A percentile compares a stretch with the other conserved stretches of the same genome.
Evolutionary conservation across 2,329 filamentous ascomycete species (phyloP).

Genomic region (Helotiales sp.): DNA sequence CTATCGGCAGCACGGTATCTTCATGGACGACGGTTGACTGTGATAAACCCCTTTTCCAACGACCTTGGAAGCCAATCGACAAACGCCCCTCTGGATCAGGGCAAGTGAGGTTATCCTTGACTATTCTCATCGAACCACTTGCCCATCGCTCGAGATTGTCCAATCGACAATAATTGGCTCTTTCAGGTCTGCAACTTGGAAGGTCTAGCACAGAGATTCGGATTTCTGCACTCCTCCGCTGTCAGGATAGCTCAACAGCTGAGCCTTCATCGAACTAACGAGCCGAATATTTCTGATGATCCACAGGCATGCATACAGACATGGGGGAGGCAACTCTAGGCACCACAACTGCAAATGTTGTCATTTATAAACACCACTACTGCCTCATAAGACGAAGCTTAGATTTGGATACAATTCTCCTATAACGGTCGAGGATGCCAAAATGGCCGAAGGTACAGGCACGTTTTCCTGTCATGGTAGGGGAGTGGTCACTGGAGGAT

Average conservation of each 20-base stretch:
- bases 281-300: conserved; percentile 3
- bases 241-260: conserved; percentile 38
- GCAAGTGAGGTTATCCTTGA: conserved; percentile 44
- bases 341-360: background rate
- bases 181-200: conserved; percentile 44
- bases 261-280: conserved; percentile 27
- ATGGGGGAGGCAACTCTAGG: background rate
- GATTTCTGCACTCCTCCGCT: conserved; percentile 41
- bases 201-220: conserved; percentile 43
- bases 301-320: conserved; percentile 29
- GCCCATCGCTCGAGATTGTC: conserved; percentile 43
- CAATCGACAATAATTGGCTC: conserved; percentile 45
- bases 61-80: conserved; percentile 38
- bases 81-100: conserved; percentile 42
- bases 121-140: conserved; percentile 35
- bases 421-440: background rate
- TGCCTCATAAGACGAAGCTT: background rate
- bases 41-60: conserved; percentile 20
- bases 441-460: background rate
- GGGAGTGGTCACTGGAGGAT: conserved; percentile 4
- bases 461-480: conserved; percentile 1
- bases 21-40: conserved; percentile 20
- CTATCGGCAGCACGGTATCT: conserved; percentile 18
- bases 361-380: conserved; percentile 9
- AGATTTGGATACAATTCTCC: background rate